phyloP scores from a whole-genome alignment of 352 stramenopile species.

The Pythium scleroteichum region DNA sequence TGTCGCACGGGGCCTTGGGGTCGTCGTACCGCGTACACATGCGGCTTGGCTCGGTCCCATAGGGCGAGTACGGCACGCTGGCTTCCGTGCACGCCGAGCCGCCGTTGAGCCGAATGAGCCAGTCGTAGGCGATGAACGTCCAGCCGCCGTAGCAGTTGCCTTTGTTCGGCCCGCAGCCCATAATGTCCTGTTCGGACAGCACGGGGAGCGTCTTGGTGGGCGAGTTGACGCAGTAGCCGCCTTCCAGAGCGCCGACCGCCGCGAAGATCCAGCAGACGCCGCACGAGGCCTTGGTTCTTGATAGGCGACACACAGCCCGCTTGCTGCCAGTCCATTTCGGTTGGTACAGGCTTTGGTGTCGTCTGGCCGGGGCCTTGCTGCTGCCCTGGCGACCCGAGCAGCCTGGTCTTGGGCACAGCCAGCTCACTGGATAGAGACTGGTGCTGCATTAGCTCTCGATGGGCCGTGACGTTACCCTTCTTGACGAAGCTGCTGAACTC shows the following conservation, averaged over 20 bases:
- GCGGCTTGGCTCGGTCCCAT: not conserved
- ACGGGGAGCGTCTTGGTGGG: conserved; percentile 1
- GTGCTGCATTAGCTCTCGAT: not conserved
- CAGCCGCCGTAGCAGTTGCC: not conserved
- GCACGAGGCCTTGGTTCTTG: conserved; percentile 30
- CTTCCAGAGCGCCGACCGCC: conserved; percentile 16
- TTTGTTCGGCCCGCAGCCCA: conserved; percentile 11
- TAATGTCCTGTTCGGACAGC: conserved; percentile 27
- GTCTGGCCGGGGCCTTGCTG: not conserved
- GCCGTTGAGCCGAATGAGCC: conserved; percentile 16
- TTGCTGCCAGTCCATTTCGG: conserved; percentile 22
- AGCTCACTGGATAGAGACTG: not conserved
- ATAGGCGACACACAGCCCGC: conserved; percentile 24
- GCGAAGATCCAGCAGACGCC: conserved; percentile 28
- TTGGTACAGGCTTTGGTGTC: not conserved
- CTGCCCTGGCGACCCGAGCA: not conserved
- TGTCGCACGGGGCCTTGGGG: conserved; percentile 10
- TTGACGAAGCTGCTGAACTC: conserved; percentile 15
- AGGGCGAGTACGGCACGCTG: conserved; percentile 20
- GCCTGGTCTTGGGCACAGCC: not conserved
- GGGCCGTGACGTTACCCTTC: not conserved
- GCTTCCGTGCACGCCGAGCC: conserved; percentile 24
- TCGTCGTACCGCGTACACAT: conserved; percentile 16
- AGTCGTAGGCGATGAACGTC: not conserved
- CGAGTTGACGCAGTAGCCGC: conserved; percentile 28